Percentiles rank a stretch among this genome's conserved stretches.
Evolutionary conservation across 1,284 basidiomycete species (phyloP).

Genomic region (Albatrellus sp.): DNA sequence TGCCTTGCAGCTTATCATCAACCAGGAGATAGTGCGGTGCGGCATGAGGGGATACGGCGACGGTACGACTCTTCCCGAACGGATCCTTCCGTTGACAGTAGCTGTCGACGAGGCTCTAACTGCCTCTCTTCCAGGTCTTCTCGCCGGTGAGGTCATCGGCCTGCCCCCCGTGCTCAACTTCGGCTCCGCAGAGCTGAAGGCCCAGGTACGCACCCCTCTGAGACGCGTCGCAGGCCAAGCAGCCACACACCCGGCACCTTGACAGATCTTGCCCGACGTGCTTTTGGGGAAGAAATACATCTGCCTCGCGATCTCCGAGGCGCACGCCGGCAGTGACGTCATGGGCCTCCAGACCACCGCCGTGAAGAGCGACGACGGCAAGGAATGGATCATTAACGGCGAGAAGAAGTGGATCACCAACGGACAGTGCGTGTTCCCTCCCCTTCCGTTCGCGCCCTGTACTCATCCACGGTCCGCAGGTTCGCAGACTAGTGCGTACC

Average conservation of each 20-base stretch:
- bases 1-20: constrained; percentile 50
- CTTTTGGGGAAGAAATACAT: constrained; percentile 72
- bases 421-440: constrained; percentile 36
- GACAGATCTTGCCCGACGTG: constrained; percentile 62
- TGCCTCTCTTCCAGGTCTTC: constrained; percentile 28
- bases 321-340: constrained; percentile 88
- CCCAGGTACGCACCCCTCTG: constrained; percentile 23
- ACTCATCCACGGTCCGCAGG: constrained; percentile 9
- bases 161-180: constrained; percentile 79
- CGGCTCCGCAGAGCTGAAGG: constrained; percentile 65
- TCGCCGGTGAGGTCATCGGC: constrained; percentile 64
- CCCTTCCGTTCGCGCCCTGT: not conserved
- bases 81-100: not conserved
- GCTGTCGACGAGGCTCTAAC: not conserved
- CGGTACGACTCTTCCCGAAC: constrained; percentile 16
- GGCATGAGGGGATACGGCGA: constrained; percentile 42
- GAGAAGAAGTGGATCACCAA: constrained; percentile 82
- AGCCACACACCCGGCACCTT: not conserved
- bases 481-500: constrained; percentile 37
- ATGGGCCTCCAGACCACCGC: constrained; percentile 76
- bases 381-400: constrained; percentile 78
- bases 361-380: constrained; percentile 73
- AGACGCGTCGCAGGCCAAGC: not conserved
- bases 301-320: constrained; percentile 55
- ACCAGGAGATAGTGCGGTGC: constrained; percentile 67